phyloP scores from a whole-genome alignment of 805 yeast genomes.

The Blastobotrys parvus region DNA sequence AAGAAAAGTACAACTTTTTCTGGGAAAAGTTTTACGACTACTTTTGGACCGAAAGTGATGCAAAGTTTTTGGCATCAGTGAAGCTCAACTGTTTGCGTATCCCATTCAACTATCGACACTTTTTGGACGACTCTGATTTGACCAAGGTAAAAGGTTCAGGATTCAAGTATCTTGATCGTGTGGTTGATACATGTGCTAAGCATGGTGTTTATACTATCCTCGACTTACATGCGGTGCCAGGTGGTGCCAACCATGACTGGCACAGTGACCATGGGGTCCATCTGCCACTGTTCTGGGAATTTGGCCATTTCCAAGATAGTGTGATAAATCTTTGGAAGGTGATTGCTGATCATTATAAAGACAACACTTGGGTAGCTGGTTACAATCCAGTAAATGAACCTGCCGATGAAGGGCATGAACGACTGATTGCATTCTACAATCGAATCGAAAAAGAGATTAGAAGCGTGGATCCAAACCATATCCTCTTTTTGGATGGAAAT shows the following conservation, averaged over 20 bases:
- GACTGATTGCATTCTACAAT: conserved; percentile 34
- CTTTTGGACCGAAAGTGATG: conserved; percentile 45
- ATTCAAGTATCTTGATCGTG: conserved; percentile 36
- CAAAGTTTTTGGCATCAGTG: conserved; percentile 36
- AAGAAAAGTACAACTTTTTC: conserved; percentile 41
- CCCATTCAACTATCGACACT: conserved; percentile 46
- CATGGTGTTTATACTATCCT: conserved; percentile 41
- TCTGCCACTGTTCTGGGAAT: conserved; percentile 43
- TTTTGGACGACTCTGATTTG: conserved; percentile 39
- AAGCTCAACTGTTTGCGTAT: conserved; percentile 41
- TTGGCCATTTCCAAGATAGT: conserved; percentile 40
- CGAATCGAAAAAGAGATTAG: conserved; percentile 35
- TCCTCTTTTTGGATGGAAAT: conserved; percentile 42
- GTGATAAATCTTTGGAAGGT: conserved; percentile 38
- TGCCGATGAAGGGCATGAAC: conserved; percentile 36
- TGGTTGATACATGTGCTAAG: conserved; percentile 37
- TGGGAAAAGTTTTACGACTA: conserved; percentile 46
- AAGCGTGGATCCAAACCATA: conserved; percentile 40
- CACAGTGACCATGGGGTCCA: conserved; percentile 41
- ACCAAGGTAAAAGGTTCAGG: conserved; percentile 37
- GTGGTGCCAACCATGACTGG: conserved; percentile 51
- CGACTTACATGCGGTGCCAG: conserved; percentile 44
- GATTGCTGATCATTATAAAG: conserved; percentile 39
- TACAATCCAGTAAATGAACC: conserved; percentile 49
- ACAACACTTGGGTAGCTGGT: conserved; percentile 44